Conservation (phyloP, 352 stramenopile genomes). For the Pythium insidiosum region DNA sequence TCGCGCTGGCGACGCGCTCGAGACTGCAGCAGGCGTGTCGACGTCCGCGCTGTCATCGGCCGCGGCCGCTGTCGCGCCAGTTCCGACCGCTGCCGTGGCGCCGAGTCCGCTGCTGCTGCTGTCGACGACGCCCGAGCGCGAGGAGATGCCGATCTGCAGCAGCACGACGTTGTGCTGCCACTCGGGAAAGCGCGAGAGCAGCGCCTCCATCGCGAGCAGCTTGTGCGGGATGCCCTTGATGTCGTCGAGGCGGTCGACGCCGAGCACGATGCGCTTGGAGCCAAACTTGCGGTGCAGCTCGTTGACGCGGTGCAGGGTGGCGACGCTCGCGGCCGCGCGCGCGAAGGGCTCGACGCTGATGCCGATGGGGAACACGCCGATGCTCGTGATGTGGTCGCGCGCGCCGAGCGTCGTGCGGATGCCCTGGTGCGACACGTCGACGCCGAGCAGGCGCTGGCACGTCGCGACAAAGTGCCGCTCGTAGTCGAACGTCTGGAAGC, state of each 20-base stretch:
- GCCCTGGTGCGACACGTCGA: slow-evolving; percentile 68
- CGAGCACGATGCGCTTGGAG: slow-evolving; percentile 75
- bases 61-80: neutral
- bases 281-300: slow-evolving; percentile 74
- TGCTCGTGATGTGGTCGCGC: slow-evolving; percentile 81
- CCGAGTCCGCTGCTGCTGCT: slow-evolving; percentile 11
- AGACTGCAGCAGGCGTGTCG: neutral
- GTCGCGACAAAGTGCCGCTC: slow-evolving; percentile 83
- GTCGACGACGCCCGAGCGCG: slow-evolving; percentile 38
- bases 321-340: slow-evolving; percentile 35
- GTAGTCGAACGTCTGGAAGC: slow-evolving; percentile 89
- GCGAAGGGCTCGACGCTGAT: slow-evolving; percentile 83
- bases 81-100: neutral
- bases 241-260: slow-evolving; percentile 81
- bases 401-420: slow-evolving; percentile 38
- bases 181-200: slow-evolving; percentile 82
- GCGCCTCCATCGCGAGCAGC: slow-evolving; percentile 78
- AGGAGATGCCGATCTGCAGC: slow-evolving; percentile 95
- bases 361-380: slow-evolving; percentile 83
- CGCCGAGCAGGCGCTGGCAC: slow-evolving; percentile 62
- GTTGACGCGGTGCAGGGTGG: slow-evolving; percentile 56
- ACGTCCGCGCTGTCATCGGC: too few species aligned
- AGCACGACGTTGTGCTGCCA: slow-evolving; percentile 94
- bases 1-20: neutral
- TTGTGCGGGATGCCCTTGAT: slow-evolving; percentile 89